Conservation (phyloP, 1,284 basidiomycete species). For the Ceraceosorus guamensis region DNA sequence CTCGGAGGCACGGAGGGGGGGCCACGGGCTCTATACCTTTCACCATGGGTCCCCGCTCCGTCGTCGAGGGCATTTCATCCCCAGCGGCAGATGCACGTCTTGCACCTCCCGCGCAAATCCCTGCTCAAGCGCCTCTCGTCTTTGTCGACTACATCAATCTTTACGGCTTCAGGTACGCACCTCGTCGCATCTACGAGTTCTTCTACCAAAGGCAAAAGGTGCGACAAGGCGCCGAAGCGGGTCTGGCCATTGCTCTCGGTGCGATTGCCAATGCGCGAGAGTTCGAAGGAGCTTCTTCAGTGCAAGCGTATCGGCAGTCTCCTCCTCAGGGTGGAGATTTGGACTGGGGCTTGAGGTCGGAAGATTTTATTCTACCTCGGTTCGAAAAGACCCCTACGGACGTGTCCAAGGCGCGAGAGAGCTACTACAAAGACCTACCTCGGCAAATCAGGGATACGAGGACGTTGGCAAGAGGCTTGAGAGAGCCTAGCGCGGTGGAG, state of each 20-base stretch:
- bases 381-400: conserved; percentile 58
- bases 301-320: neutral
- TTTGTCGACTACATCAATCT: conserved; percentile 80
- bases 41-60: neutral
- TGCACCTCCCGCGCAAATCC: conserved; percentile 59
- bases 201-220: conserved; percentile 84
- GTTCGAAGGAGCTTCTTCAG: conserved; percentile 51
- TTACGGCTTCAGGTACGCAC: conserved; percentile 78
- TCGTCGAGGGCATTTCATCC: no score
- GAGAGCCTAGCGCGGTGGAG: conserved; percentile 82
- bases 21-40: neutral
- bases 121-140: conserved; percentile 72
- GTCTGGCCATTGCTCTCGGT: conserved; percentile 64
- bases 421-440: conserved; percentile 70
- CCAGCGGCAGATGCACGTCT: conserved; percentile 36
- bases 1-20: neutral
- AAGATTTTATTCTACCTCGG: conserved; percentile 64
- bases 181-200: conserved; percentile 80
- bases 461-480: conserved; percentile 64
- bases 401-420: conserved; percentile 63
- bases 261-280: conserved; percentile 54
- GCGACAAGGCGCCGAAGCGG: conserved; percentile 70
- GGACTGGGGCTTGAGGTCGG: conserved; percentile 65
- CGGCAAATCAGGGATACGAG: conserved; percentile 67
- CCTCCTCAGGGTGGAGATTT: conserved; percentile 56